These are phyloP conservation scores for Cordyceps javanica DNA, from an alignment of 2,329 filamentous ascomycete genomes.

Conservation along the genomic window DNA sequence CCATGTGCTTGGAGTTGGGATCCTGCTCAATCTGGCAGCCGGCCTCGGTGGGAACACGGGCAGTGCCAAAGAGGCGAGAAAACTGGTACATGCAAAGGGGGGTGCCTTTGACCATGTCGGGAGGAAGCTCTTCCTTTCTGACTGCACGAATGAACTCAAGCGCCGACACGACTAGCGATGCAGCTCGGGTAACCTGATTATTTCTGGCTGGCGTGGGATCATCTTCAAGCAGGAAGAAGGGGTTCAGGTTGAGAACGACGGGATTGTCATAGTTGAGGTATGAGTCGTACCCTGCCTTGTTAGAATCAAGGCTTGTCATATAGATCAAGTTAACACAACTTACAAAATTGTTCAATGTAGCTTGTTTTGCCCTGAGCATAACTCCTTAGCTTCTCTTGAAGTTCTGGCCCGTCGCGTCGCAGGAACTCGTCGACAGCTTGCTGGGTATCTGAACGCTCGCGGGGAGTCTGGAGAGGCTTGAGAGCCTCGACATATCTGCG, in stretches of 20 bases:
- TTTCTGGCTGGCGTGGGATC: conserved; percentile 94
- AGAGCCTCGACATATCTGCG: conserved; percentile 74
- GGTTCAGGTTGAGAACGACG: conserved; percentile 94
- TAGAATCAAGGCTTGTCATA: neutral
- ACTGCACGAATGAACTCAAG: conserved; percentile 91
- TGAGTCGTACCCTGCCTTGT: conserved; percentile 80
- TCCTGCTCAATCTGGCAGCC: conserved; percentile 96
- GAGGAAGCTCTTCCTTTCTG: conserved; percentile 83
- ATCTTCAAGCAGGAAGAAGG: conserved; percentile 95
- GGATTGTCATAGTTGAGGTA: conserved; percentile 98
- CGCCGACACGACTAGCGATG: conserved; percentile 84
- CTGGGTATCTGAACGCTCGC: conserved; percentile 78
- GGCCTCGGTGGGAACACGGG: conserved; percentile 86
- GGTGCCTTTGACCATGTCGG: conserved; percentile 75
- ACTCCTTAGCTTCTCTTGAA: conserved; percentile 84
- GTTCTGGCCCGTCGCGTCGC: conserved; percentile 68
- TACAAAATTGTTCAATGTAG: conserved; percentile 99
- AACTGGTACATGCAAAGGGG: conserved; percentile 99
- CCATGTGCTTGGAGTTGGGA: conserved; percentile 83
- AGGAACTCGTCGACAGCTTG: conserved; percentile 80
- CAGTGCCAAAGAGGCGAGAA: conserved; percentile 89
- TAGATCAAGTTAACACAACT: conserved; percentile 30
- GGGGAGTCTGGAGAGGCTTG: conserved; percentile 69
- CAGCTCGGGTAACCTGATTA: conserved; percentile 91
- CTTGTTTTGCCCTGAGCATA: conserved; percentile 89